phyloP scores from a whole-genome alignment of 352 stramenopile genomes.

The Albugo laibachii region DNA sequence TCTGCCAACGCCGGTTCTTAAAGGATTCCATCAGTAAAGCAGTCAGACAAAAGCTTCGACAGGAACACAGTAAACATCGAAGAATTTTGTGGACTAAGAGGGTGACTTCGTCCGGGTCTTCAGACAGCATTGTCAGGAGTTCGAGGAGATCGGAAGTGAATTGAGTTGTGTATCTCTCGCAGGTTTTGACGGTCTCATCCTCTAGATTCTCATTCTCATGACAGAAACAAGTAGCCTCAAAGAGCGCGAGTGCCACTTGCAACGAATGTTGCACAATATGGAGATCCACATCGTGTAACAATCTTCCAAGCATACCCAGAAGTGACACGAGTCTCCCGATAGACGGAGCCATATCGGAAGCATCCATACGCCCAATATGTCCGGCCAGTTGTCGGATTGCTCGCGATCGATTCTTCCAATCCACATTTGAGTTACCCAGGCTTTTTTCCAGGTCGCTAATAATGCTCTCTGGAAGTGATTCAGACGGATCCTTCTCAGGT shows the following conservation, averaged over 20 bases:
- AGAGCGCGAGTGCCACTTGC: conserved; percentile 31
- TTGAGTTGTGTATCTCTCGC: background rate
- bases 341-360: conserved; percentile 1
- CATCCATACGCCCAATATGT: background rate
- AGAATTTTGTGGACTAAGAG: no score
- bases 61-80: no score
- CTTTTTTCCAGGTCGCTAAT: conserved; percentile 14
- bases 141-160: background rate
- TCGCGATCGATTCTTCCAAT: conserved; percentile 43
- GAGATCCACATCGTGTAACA: conserved; percentile 44
- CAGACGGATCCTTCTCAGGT: no score
- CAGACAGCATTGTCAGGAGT: conserved; percentile 10
- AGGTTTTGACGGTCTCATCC: conserved; percentile 2
- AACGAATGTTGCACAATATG: conserved; percentile 45
- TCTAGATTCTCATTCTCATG: conserved; percentile 14
- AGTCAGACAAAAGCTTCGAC: conserved; percentile 5
- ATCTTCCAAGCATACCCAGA: conserved; percentile 20
- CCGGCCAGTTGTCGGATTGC: conserved; percentile 28
- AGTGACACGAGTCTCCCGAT: conserved; percentile 15
- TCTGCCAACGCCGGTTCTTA: conserved; percentile 22
- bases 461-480: conserved; percentile 12
- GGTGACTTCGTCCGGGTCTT: background rate
- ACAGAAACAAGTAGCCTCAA: conserved; percentile 1
- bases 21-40: no score
- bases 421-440: conserved; percentile 36